Evolutionary conservation across 192 early-diverging fungal species (phyloP).

Genomic region (Coemansia brasiliensis): DNA sequence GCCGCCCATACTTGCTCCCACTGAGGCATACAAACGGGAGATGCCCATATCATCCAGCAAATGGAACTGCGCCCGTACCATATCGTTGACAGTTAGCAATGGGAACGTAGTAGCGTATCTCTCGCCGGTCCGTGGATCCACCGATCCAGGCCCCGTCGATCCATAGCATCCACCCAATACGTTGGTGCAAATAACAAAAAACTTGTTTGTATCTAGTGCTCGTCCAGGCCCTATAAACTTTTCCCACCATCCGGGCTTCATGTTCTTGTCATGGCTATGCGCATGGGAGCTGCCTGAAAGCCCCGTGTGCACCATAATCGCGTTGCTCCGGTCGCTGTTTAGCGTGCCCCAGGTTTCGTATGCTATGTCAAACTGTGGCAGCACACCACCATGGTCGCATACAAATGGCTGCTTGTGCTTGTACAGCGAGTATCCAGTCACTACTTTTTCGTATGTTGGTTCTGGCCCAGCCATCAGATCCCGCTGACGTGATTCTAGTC

Average conservation of each 20-base stretch:
- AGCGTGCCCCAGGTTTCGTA: slow-evolving; percentile 97
- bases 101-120: slow-evolving; percentile 91
- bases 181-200: slow-evolving; percentile 95
- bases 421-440: slow-evolving; percentile 72
- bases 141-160: slow-evolving; percentile 83
- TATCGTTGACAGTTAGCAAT: slow-evolving; percentile 90
- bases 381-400: slow-evolving; percentile 78
- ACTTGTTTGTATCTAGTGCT: slow-evolving; percentile 90
- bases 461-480: slow-evolving; percentile 73
- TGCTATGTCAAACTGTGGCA: slow-evolving; percentile 79
- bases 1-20: slow-evolving; percentile 94
- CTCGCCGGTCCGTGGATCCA: slow-evolving; percentile 72
- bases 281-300: slow-evolving; percentile 90
- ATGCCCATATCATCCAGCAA: slow-evolving; percentile 81
- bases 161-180: slow-evolving; percentile 97
- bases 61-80: slow-evolving; percentile 92
- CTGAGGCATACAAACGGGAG: slow-evolving; percentile 78
- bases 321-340: slow-evolving; percentile 79
- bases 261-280: slow-evolving; percentile 79
- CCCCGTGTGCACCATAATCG: slow-evolving; percentile 93
- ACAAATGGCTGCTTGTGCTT: slow-evolving; percentile 66
- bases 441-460: slow-evolving; percentile 78
- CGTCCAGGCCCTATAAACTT: slow-evolving; percentile 91
- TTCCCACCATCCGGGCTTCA: slow-evolving; percentile 93
- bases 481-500: slow-evolving; percentile 59